These are phyloP conservation scores for Aspergillus sp. DNA, from an alignment of 2,329 filamentous ascomycete genomes.

Conservation along the genomic window DNA sequence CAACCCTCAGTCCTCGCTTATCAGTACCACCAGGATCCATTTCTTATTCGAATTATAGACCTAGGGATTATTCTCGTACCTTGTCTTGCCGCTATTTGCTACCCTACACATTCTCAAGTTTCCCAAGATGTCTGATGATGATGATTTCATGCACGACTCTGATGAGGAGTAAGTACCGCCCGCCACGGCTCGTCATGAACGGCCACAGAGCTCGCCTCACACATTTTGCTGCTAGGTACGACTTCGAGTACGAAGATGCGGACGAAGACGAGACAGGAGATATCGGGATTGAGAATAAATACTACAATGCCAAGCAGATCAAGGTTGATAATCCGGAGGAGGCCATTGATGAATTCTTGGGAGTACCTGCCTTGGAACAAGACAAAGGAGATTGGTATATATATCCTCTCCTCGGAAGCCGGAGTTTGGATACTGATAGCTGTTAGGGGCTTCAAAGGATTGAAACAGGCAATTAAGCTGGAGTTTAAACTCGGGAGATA, in stretches of 20 bases:
- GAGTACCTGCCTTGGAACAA: constrained; percentile 75
- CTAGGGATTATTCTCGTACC: not conserved
- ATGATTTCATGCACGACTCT: constrained; percentile 93
- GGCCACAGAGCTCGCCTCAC: constrained; percentile 8
- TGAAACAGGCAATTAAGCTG: constrained; percentile 97
- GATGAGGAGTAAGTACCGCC: constrained; percentile 68
- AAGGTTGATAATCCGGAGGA: constrained; percentile 84
- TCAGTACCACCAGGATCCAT: not conserved
- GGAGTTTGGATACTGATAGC: constrained; percentile 13
- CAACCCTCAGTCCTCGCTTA: not conserved
- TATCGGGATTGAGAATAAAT: constrained; percentile 98
- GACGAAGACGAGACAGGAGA: constrained; percentile 86
- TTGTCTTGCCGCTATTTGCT: not conserved
- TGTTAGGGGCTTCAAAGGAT: constrained; percentile 80
- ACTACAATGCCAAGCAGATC: constrained; percentile 98
- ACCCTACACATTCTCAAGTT: not conserved
- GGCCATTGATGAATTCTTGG: constrained; percentile 90
- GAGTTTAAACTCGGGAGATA: constrained; percentile 93
- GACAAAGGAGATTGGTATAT: constrained; percentile 89
- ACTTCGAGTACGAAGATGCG: constrained; percentile 96
- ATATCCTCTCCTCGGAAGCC: not conserved
- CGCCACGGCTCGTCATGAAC: not conserved
- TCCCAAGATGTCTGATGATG: constrained; percentile 70
- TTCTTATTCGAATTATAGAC: not conserved
- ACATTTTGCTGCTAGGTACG: constrained; percentile 60